Evolutionary conservation across 495 filamentous ascomycete species (phyloP), one percentile per base, ranked within the genome.

Genomic region (Filosporella fistucella): DNA sequence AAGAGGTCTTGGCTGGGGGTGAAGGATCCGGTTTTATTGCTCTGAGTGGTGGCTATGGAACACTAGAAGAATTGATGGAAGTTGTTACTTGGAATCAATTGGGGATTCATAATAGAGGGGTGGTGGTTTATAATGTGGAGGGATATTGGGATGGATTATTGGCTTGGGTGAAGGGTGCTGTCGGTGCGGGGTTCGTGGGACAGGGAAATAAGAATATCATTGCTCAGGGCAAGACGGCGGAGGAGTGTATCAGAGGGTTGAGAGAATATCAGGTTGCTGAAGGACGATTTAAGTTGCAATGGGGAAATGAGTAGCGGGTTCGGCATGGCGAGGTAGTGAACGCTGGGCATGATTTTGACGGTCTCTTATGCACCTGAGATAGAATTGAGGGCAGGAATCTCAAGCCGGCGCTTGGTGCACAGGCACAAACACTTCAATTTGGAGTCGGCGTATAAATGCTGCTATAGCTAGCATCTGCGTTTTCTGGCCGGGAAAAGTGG

Each of bases 11-110:
- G 8, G 73, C 81, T 40, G 89, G 90, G 5, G 89, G 87, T 0
- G 78, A 80, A 0, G 90, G 90, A 2, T 81, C 80, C 47, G 94
- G 94, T 8, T 98, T 98, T 72, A 78, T 97, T 18, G 88, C 91
- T 20, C 68, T 98, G 57, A 81, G 78, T 41, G 93, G 93, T 16
- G 93, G 93, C 0, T 97, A 90, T 66, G 93, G 93, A 10, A 97
- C 94, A 6, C 73, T 97, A 60, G 93, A 98, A 68, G 93, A 98
- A 72, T 70, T 97, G 45, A 91, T 96, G 70, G 93, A 98, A 76
- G 85, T 95, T 45, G 85, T 83, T 24, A 97, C 93, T 11, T 98
- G 93, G 93, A 97, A 96, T 65, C 93, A 96, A 68, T 65, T 98
- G 47, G 93, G 94, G 0, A 98, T 98, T 51, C 93, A 98, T 64